Conservation (phyloP, 768 basidiomycete genomes). For the Pholiota molesta region DNA sequence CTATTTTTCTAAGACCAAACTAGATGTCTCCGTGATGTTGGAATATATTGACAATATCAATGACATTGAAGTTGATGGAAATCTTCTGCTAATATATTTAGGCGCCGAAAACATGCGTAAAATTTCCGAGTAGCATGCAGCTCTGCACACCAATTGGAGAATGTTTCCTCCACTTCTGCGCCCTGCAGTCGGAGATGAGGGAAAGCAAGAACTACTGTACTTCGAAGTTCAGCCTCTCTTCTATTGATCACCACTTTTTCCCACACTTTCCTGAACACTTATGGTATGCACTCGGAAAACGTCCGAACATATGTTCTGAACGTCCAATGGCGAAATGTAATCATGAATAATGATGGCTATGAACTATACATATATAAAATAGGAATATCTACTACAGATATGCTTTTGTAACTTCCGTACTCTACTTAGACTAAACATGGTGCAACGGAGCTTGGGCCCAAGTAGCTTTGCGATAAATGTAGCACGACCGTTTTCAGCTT, state of each 20-base stretch:
- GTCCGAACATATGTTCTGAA: background rate
- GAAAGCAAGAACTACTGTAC: background rate
- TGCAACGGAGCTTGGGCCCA: background rate
- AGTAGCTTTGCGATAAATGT: background rate
- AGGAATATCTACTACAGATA: background rate
- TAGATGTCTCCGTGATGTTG: background rate
- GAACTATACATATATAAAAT: background rate
- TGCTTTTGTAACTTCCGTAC: background rate
- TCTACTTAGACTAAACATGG: background rate
- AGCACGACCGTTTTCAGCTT: background rate
- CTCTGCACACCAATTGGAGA: background rate
- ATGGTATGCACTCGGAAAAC: background rate
- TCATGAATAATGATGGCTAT: background rate
- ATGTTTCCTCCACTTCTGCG: background rate
- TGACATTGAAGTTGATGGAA: background rate
- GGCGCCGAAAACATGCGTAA: background rate
- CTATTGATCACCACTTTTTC: background rate
- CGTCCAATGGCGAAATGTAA: background rate
- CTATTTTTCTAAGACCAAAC: too few relatives aligned
- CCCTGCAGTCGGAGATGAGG: background rate
- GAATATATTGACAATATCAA: background rate
- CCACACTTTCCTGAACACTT: background rate
- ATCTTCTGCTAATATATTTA: constrained; percentile 1
- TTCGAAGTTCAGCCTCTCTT: background rate
- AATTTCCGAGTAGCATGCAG: background rate